Conservation (phyloP, 1,284 basidiomycete species). For the Marasmius tenuissimus region DNA sequence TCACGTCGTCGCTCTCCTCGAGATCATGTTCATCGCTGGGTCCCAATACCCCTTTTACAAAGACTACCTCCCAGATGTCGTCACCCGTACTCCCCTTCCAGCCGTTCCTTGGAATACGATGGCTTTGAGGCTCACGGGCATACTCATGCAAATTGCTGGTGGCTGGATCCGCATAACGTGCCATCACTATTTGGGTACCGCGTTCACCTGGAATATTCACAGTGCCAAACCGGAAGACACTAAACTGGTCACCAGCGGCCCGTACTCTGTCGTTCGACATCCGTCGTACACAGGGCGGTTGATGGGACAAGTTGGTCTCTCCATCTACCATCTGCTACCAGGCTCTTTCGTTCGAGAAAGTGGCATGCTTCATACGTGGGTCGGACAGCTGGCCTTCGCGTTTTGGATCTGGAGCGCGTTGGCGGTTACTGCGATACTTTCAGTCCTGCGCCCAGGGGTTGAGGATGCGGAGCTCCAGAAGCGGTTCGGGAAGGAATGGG, state of each 20-base stretch:
- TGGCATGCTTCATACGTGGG: not conserved
- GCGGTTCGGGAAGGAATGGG: not conserved
- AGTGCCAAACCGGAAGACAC: not conserved
- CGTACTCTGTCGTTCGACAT: not conserved
- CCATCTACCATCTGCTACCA: not conserved
- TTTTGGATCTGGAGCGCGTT: not conserved
- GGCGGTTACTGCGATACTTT: not conserved
- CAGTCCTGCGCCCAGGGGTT: not conserved
- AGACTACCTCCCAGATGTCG: no score
- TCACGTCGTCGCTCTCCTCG: no score
- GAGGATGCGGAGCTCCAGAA: not conserved
- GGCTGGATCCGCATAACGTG: not conserved
- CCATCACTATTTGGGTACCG: not conserved
- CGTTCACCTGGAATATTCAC: not conserved
- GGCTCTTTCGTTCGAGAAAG: not conserved
- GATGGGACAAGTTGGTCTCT: not conserved
- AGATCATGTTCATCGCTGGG: no score
- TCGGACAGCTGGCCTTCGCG: not conserved
- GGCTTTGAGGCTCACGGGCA: not conserved
- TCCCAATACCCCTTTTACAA: no score
- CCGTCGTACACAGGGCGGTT: not conserved
- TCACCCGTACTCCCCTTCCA: no score
- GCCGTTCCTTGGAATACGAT: no score
- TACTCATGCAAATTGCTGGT: not conserved
- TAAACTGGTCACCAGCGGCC: not conserved